Evolutionary conservation across 1,139 yeast genomes (phyloP), one percentile per base, ranked within the genome.

Genomic region (Geotrichum aggregatum): DNA sequence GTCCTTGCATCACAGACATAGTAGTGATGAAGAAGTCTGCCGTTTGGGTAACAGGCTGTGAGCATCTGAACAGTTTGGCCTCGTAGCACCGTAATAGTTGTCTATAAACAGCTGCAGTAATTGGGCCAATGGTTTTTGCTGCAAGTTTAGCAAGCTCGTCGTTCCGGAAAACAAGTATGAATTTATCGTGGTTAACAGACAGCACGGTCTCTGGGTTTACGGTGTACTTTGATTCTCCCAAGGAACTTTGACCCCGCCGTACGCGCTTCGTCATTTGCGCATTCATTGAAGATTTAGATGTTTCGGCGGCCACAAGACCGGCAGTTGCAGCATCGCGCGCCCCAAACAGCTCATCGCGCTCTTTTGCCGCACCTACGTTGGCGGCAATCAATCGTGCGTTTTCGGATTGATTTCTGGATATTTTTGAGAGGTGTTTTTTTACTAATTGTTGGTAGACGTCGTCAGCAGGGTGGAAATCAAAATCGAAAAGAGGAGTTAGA

Each of bases 51-150:
- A 62, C 60, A 4, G 57, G 55, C 49, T 66, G 66, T 4, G 54
- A 52, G 49, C 72, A 64, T 7, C 66, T 54, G 21, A 56, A 52
- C 5, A 71, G 48, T 40, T 58, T 58, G 21, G 61, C 54, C 65
- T 89, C 96, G 31, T 86, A 73, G 39, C 77, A 65, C 42, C 70
- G 63, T 56, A 92, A 74, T 5, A 84, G 80, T 7, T 76, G 69
- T 50, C 76, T 74, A 64, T 85, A 92, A 6, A 94, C 76, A 49
- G 75, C 71, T 0, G 95, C 77, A 0, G 94, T 75, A 2, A 84
- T 68, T 11, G 76, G 68, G 5, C 98, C 98, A 44, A 89, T 70
- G 55, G 91, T 76, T 47, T 84, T 82, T 39, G 76, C 75, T 18
- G 84, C 87, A 49, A 86, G 75, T 40, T 78, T 78, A 1, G 75